Percentiles rank a stretch among this genome's conserved stretches.
Evolutionary conservation across 2,329 filamentous ascomycete genomes (phyloP).

Genomic region (Pyricularia sp.): DNA sequence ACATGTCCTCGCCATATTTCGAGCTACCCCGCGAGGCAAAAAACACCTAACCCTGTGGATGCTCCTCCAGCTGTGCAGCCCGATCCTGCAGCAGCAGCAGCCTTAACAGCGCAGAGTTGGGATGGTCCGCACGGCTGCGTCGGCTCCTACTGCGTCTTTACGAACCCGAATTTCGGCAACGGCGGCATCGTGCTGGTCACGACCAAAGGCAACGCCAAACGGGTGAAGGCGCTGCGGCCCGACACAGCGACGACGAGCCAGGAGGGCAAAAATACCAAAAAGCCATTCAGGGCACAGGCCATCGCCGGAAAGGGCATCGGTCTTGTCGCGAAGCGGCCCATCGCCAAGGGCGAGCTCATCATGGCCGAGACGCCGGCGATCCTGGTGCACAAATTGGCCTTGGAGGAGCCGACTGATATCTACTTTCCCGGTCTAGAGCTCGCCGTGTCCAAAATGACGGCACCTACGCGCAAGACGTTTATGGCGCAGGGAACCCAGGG

Average conservation of each 20-base stretch:
- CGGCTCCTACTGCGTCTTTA: slow-evolving; percentile 13
- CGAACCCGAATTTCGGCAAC: slow-evolving; percentile 9
- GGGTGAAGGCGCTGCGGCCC: slow-evolving; percentile 1
- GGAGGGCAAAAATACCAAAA: slow-evolving; percentile 7
- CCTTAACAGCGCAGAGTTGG: background rate
- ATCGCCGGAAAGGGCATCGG: slow-evolving; percentile 25
- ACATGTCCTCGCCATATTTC: background rate
- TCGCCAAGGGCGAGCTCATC: slow-evolving; percentile 24
- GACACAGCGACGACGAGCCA: background rate
- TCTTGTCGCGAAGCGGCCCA: slow-evolving; percentile 23
- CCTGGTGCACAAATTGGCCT: slow-evolving; percentile 17
- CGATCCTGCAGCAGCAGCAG: background rate
- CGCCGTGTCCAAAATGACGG: slow-evolving; percentile 19
- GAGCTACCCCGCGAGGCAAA: background rate
- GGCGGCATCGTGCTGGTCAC: slow-evolving; percentile 13
- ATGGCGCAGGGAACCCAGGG: slow-evolving; percentile 18
- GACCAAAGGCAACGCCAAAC: slow-evolving; percentile 8
- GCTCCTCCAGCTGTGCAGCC: background rate
- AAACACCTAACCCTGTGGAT: background rate
- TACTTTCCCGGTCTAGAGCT: slow-evolving; percentile 16
- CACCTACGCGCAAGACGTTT: slow-evolving; percentile 14
- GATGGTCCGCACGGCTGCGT: slow-evolving; percentile 8
- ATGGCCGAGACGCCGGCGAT: slow-evolving; percentile 21
- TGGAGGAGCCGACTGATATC: slow-evolving; percentile 13
- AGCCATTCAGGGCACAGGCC: slow-evolving; percentile 17